Evolutionary conservation across 768 basidiomycete genomes (phyloP), one percentile per base, ranked within the genome.

Genomic region (Calocera cornea): DNA sequence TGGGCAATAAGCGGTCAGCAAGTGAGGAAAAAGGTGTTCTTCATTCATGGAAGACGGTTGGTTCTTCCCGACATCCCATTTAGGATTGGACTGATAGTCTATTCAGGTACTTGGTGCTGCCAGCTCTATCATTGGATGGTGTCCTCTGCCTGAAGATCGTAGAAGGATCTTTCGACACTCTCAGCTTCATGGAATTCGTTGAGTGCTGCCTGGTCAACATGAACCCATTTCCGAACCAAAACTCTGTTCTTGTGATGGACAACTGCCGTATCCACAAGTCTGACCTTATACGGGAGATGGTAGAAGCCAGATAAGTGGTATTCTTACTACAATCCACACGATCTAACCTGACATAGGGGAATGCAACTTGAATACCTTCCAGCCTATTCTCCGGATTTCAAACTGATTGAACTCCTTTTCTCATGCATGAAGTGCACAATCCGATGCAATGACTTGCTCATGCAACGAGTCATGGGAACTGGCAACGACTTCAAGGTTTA

Each of bases 171-270:
- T 79, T 75, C 67, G 78, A 71, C 24, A 68, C 65, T 0, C 68
- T 34, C 8, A 33, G 3, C 1, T 80, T 82, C 68, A 29, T 41
- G 0, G 27, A 71, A 0, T 81, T 79, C 67, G 71, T 82, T 12
- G 44, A 72, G 2, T 69, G 72, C 0, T 69, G 81, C 0, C 74
- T 81, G 0, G 71, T 74, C 31, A 40, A 68, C 1, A 81, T 81
- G 80, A 68, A 78, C 22, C 78, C 76, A 0, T 80, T 69, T 63
- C 79, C 78, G 0, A 68, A 33, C 0, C 70, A 69, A 1, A 77
- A 79, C 12, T 79, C 76, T 7, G 78, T 80, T 1, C 67, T 80
- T 36, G 71, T 80, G 0, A 77, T 80, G 75, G 79, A 80, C 68
- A 80, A 79, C 69, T 75, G 75, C 7, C 33, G 64, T 0, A 78